These are phyloP conservation scores for Tothia fuscella DNA, from an alignment of 2,329 filamentous ascomycete species.

Conservation along the genomic window DNA sequence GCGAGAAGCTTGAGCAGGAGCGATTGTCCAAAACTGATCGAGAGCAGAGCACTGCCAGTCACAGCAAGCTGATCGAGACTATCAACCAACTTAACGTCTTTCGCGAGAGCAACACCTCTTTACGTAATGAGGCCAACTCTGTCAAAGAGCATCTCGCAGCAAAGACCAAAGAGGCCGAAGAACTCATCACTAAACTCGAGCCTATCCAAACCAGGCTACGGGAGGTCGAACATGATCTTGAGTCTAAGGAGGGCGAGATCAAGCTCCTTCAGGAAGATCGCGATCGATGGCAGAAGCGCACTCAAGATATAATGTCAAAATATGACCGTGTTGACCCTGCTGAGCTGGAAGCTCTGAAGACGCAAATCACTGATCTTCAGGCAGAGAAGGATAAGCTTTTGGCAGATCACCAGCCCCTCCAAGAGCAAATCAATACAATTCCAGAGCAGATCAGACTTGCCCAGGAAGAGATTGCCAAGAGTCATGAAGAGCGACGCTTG, in stretches of 20 bases:
- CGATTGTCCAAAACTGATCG: conserved; percentile 63
- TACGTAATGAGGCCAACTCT: conserved; percentile 75
- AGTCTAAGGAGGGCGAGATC: conserved; percentile 76
- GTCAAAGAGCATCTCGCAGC: conserved; percentile 64
- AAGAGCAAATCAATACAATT: conserved; percentile 33
- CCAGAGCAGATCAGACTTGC: conserved; percentile 14
- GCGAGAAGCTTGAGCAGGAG: conserved; percentile 83
- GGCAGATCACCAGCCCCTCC: conserved; percentile 37
- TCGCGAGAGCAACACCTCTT: conserved; percentile 83
- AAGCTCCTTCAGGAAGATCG: conserved; percentile 82
- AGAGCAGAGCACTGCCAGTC: conserved; percentile 60
- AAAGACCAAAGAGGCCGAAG: conserved; percentile 62
- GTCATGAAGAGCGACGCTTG: conserved; percentile 35
- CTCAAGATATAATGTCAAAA: conserved; percentile 88
- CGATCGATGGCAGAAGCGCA: conserved; percentile 90
- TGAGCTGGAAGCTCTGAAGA: conserved; percentile 80
- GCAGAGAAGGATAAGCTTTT: conserved; percentile 44
- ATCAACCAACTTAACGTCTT: conserved; percentile 92
- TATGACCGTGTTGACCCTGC: conserved; percentile 92
- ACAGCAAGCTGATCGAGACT: conserved; percentile 87
- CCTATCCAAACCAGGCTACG: conserved; percentile 70
- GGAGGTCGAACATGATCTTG: conserved; percentile 70
- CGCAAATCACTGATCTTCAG: conserved; percentile 48
- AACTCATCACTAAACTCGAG: conserved; percentile 62
- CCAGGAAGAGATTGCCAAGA: conserved; percentile 28